Evolutionary conservation across 1,139 yeast genomes (phyloP).

Genomic region (Debaryomyces fabryi): DNA sequence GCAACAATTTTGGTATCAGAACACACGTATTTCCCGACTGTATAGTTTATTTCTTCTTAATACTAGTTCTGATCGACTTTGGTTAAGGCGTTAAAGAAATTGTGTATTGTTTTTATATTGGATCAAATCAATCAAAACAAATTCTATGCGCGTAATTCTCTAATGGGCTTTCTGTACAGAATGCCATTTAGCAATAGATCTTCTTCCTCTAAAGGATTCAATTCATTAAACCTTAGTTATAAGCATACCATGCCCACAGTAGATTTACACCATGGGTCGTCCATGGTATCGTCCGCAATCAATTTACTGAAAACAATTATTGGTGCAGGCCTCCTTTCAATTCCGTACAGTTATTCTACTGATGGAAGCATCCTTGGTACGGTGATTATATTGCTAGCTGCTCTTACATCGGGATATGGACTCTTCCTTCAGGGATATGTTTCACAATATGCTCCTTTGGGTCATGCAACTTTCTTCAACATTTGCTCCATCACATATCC

Average conservation of each 20-base stretch:
- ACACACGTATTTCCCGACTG: neutral
- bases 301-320: slow-evolving; percentile 72
- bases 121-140: slow-evolving; percentile 2
- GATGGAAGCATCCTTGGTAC: slow-evolving; percentile 80
- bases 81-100: neutral
- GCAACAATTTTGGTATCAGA: neutral
- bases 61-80: neutral
- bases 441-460: slow-evolving; percentile 66
- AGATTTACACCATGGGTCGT: slow-evolving; percentile 25
- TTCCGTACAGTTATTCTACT: slow-evolving; percentile 87
- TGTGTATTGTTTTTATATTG: neutral
- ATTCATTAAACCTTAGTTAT: neutral
- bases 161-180: neutral
- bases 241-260: slow-evolving; percentile 11
- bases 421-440: slow-evolving; percentile 76
- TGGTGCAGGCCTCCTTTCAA: slow-evolving; percentile 92
- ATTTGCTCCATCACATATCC: slow-evolving; percentile 87
- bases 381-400: slow-evolving; percentile 68
- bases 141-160: neutral
- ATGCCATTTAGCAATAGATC: neutral
- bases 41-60: neutral
- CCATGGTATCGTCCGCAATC: slow-evolving; percentile 53
- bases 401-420: slow-evolving; percentile 78
- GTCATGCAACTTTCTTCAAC: slow-evolving; percentile 84
- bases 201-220: neutral